Percentiles rank a stretch among this genome's conserved stretches.
phyloP scores from a whole-genome alignment of 2,329 filamentous ascomycete species.

The Aureobasidium sp. region DNA sequence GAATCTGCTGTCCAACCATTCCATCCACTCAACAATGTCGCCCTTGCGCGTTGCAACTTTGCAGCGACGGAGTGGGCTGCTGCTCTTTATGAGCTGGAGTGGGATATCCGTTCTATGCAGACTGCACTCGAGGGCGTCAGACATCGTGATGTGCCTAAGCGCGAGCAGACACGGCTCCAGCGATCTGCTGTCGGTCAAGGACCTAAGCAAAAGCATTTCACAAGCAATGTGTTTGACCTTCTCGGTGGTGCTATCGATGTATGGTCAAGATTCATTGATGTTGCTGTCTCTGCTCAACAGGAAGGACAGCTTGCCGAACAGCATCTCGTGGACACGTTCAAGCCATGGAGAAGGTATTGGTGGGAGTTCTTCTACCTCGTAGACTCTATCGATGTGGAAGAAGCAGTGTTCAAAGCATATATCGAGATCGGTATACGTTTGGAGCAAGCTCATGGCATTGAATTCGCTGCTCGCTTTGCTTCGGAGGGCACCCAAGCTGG shows the following conservation, averaged over 20 bases:
- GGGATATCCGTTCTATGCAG: slow-evolving; percentile 18
- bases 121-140: slow-evolving; percentile 5
- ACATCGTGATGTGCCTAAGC: slow-evolving; percentile 11
- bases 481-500: neutral
- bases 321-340: slow-evolving; percentile 17
- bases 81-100: slow-evolving; percentile 16
- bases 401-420: slow-evolving; percentile 49
- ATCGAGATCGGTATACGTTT: slow-evolving; percentile 31
- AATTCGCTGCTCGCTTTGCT: neutral
- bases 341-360: slow-evolving; percentile 35
- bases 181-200: slow-evolving; percentile 19
- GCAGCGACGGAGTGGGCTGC: slow-evolving; percentile 1
- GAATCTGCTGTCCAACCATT: slow-evolving; percentile 33
- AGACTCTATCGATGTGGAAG: slow-evolving; percentile 39
- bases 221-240: neutral
- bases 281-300: neutral
- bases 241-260: slow-evolving; percentile 1
- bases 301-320: neutral
- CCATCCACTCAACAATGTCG: slow-evolving; percentile 42
- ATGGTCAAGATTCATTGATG: slow-evolving; percentile 8
- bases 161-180: slow-evolving; percentile 20
- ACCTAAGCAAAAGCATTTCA: slow-evolving; percentile 18
- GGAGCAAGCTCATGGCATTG: neutral
- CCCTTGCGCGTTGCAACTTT: slow-evolving; percentile 29
- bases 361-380: slow-evolving; percentile 43